Base-by-base conservation (phyloP, 2,329 filamentous ascomycete species). In the Fusarium piperis region DNA sequence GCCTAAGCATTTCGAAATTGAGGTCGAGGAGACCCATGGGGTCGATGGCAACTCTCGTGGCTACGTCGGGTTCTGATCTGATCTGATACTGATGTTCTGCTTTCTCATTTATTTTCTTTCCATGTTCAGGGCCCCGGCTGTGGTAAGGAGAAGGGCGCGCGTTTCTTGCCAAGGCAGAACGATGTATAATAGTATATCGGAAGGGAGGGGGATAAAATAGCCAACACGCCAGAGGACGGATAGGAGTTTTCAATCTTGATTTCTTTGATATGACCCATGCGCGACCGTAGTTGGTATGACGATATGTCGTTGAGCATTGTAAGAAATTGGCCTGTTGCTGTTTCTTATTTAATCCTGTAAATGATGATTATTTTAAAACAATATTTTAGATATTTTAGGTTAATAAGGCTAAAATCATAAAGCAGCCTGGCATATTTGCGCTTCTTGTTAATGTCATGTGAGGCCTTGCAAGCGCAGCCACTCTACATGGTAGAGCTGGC, bases 161-260 rank as follows among this genome's bases (percentile, higher is more conserved):
- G 60, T 64, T 64, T 63, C 35, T 62, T 65, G 55, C 63, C 69
- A 48, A 61, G 61, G 56, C 35, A 52, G 59, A 41, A 64, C 56
- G 64, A 58, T 72, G 69, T 73, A 74, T 72, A 67, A 59, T 75
- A 74, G 62, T 46, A 35, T 59, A 65, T 63, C 38, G 46, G 60
- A 69, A 65, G 35, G 41, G 57, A 57, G 55, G 62, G 52, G 62
- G 64, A 62, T 44, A 68, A 64, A 68, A 62, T 64, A 68, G 66
- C 67, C 60, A 60, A 59, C 57, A 66, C 51, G 52, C 67, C 30
- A 36, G 58, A 63, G 72, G 44, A 71, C 59, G 61, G 65, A 51
- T 58, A 64, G 74, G 74, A 77, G 74, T 76, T 76, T 74, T 63
- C 59, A 73, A 70, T 67, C 61, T 67, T 71, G 52, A 64, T 41